Percentiles rank a stretch among this genome's conserved stretches.
phyloP scores from a whole-genome alignment of 768 basidiomycete species.

The Trametes coccinea region DNA sequence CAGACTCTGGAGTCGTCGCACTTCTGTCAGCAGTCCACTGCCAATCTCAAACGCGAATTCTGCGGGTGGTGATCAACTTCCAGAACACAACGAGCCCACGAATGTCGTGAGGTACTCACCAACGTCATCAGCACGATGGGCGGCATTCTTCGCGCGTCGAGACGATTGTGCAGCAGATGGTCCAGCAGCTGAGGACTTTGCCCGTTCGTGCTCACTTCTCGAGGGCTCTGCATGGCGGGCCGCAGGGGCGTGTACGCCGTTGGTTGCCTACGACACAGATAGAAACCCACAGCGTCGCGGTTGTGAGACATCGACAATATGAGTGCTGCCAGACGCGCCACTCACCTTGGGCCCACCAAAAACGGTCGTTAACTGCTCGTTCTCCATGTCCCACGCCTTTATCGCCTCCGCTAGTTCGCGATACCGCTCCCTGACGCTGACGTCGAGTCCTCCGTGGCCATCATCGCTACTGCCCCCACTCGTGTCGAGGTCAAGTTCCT shows the following conservation, averaged over 20 bases:
- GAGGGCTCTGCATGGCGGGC: conserved; percentile 20
- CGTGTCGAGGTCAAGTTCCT: conserved; percentile 61
- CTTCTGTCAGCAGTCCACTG: conserved; percentile 87
- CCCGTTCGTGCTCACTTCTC: conserved; percentile 48
- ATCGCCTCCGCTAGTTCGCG: conserved; percentile 77
- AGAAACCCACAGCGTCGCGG: no score
- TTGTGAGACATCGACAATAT: no score
- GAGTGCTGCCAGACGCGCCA: conserved; percentile 20
- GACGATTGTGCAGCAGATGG: conserved; percentile 82
- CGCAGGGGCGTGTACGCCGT: conserved; percentile 38
- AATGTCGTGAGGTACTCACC: conserved; percentile 50
- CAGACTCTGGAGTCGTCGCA: conserved; percentile 86
- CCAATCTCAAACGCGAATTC: conserved; percentile 99
- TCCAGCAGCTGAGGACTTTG: conserved; percentile 55
- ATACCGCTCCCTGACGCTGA: conserved; percentile 70
- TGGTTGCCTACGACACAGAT: conserved; percentile 35
- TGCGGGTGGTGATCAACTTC: conserved; percentile 29
- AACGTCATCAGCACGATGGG: conserved; percentile 86
- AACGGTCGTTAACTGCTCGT: conserved; percentile 68
- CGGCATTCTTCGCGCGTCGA: conserved; percentile 87
- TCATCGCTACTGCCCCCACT: conserved; percentile 36
- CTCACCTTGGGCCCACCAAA: conserved; percentile 63
- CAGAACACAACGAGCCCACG: neutral
- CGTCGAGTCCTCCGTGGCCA: conserved; percentile 63
- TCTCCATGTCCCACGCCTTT: conserved; percentile 76